Evolutionary conservation across 2,329 filamentous ascomycete genomes (phyloP).

Genomic region (Rosellinia necatrix): DNA sequence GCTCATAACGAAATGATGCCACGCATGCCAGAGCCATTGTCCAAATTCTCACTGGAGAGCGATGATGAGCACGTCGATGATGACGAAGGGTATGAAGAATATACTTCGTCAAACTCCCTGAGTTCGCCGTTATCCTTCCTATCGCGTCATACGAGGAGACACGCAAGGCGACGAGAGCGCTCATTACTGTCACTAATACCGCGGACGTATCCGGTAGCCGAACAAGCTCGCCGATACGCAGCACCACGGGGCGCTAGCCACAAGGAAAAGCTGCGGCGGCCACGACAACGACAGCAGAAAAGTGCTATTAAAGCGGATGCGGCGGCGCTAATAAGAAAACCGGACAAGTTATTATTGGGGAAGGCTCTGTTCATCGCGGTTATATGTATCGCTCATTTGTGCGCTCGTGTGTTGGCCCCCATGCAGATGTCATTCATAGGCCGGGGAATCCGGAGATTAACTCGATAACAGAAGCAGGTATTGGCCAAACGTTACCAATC

Average conservation of each 20-base stretch:
- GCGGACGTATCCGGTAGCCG: slow-evolving; percentile 13
- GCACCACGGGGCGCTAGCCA: slow-evolving; percentile 7
- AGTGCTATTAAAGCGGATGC: background rate
- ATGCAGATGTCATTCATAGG: background rate
- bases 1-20: background rate
- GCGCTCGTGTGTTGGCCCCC: slow-evolving; percentile 40
- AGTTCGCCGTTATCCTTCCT: slow-evolving; percentile 16
- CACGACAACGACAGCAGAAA: background rate
- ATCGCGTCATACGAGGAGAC: slow-evolving; percentile 4
- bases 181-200: slow-evolving; percentile 24
- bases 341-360: slow-evolving; percentile 27
- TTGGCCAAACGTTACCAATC: slow-evolving; percentile 54
- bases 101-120: slow-evolving; percentile 16
- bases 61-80: slow-evolving; percentile 31
- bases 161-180: slow-evolving; percentile 6
- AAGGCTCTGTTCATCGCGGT: slow-evolving; percentile 47
- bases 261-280: slow-evolving; percentile 17
- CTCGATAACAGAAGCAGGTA: slow-evolving; percentile 43
- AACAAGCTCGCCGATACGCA: background rate
- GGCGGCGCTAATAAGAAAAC: slow-evolving; percentile 15
- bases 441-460: slow-evolving; percentile 6
- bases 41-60: slow-evolving; percentile 32
- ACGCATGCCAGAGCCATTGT: slow-evolving; percentile 12
- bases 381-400: slow-evolving; percentile 53
- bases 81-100: slow-evolving; percentile 7